Conservation (phyloP, 306 rosid genomes). For the Dalbergia cultrata region DNA sequence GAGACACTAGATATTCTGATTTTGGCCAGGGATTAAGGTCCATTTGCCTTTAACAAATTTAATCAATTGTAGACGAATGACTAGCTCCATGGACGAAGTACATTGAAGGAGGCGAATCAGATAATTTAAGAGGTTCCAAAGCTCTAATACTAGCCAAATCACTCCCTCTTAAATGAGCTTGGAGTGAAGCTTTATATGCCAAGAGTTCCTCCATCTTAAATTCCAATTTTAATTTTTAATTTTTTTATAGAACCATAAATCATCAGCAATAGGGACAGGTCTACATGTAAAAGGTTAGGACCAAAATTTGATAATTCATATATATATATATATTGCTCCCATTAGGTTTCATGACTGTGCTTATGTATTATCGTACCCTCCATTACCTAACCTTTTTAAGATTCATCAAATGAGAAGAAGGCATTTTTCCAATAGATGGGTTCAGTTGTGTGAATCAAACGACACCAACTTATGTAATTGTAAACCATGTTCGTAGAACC, state of each 20-base stretch:
- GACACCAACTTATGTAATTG: no score
- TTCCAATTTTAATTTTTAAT: not conserved
- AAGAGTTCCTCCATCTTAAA: not conserved
- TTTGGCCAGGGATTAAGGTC: constrained; percentile 9
- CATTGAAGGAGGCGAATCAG: not conserved
- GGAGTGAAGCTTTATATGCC: constrained; percentile 5
- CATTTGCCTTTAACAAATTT: constrained; percentile 3
- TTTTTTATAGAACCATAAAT: not conserved
- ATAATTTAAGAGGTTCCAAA: not conserved
- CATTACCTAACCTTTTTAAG: no score
- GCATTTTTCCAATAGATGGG: no score
- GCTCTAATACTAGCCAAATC: constrained; percentile 7
- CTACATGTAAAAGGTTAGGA: no score
- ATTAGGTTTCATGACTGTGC: no score
- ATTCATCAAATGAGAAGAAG: no score
- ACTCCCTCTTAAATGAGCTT: constrained; percentile 20
- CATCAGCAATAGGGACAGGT: no score
- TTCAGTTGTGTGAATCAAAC: no score
- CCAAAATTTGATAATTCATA: no score
- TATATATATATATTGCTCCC: no score
- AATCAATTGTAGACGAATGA: not conserved
- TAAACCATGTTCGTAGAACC: no score
- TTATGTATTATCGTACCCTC: no score
- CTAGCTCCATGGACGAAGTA: not conserved
- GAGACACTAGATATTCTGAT: constrained; percentile 42